Base-by-base conservation (phyloP, 495 filamentous ascomycete species). In the Xylaria bambusicola region DNA sequence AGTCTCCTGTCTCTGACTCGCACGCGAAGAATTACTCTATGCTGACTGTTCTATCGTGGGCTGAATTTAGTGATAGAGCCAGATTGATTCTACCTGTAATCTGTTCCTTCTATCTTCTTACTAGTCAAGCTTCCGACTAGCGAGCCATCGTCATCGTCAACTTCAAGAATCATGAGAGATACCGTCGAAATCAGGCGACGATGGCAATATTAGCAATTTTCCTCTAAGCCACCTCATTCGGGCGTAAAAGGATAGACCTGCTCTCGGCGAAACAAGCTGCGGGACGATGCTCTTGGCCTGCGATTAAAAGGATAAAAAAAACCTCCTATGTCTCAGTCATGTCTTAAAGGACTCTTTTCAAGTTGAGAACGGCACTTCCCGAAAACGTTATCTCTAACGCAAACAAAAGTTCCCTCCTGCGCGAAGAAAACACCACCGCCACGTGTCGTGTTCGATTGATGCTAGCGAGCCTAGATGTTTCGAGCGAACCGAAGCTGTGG, bases 271-370 rank as follows among this genome's bases (percentile, higher is more conserved):
- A 38, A 38, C 12, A 38, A 26, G 10, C 29, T 15, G 1, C 31
- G n/a, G 24, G 27, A 52, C 41, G 15, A 6, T 26, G 29, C 5
- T 35, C 35, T 29, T n/a, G 36, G n/a, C n/a, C n/a, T n/a, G n/a
- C n/a, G n/a, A n/a, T n/a, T n/a, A 5, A n/a, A n/a, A 47, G 24
- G 29, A 21, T 35, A 33, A 60, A 49, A 52, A 38, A 52, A 58
- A 45, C 58, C 64, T 62, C 58, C 56, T 58, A 62, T 66, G 59
- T 69, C 66, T 66, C 56, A 64, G 31, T 44, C 15, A 6, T 69
- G 64, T 66, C 66, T 66, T 52, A 57, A 31, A 52, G 24, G 27
- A 46, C 23, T 20, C 24, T 45, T 5, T 18, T 13, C n/a, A n/a
- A n/a, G n/a, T n/a, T 23, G 46, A 9, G 5, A 33, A 33, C 29